Conservation (phyloP, 106 monocot genomes). For the Platanthera guangdongensis region DNA sequence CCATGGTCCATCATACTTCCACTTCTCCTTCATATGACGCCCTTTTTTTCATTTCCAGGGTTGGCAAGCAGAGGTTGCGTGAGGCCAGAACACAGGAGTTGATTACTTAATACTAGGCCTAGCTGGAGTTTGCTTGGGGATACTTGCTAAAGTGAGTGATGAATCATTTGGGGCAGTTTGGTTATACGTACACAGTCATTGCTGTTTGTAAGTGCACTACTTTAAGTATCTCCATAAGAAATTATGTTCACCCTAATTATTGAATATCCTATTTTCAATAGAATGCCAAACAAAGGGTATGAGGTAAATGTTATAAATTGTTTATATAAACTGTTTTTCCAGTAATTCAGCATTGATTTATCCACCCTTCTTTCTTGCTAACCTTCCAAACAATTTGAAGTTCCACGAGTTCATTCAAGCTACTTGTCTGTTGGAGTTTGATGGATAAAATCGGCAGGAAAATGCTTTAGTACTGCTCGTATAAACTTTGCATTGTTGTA, state of each 20-base stretch:
- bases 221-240: not conserved
- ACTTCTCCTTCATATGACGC: not conserved
- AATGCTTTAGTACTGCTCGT: too few relatives aligned
- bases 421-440: too few relatives aligned
- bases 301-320: not conserved
- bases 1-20: not conserved
- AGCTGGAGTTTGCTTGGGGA: conserved; percentile 75
- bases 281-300: not conserved
- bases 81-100: conserved; percentile 75
- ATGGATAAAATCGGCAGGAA: too few relatives aligned
- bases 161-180: conserved; percentile 56
- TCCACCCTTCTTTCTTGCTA: too few relatives aligned
- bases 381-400: too few relatives aligned
- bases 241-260: not conserved
- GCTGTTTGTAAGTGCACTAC: conserved; percentile 67
- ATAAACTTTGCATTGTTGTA: too few relatives aligned
- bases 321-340: not conserved
- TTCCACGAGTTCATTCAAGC: too few relatives aligned
- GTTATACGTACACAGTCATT: conserved; percentile 81
- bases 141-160: conserved; percentile 69
- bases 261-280: not conserved
- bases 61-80: conserved; percentile 63
- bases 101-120: conserved; percentile 69
- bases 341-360: too few relatives aligned
- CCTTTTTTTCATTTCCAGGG: conserved; percentile 26